Base-by-base conservation (phyloP, 192 early-diverging fungal species). In the Thamnidium elegans region DNA sequence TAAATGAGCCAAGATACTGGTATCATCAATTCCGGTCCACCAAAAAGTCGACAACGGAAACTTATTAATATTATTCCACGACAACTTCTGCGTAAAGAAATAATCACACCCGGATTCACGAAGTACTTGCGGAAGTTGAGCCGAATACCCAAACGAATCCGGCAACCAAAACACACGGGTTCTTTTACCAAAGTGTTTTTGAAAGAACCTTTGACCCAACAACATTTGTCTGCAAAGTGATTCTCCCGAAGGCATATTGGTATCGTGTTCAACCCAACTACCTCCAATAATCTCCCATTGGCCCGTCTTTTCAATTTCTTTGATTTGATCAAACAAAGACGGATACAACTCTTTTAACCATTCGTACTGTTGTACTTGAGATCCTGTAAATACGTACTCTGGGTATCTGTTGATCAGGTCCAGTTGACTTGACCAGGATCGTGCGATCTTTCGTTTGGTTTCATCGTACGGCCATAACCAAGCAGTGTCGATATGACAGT, bases 51-150 rank as follows among this genome's bases (percentile, higher is more conserved):
- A 94, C 65, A 98, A 87, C 10, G 97, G 97, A 72, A 99, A 98
- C 81, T 71, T 93, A 81, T 99, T 99, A 76, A 99, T 97, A 71
- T 95, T 97, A 81, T 99, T 99, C 97, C 97, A 99, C n/a, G 93
- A 95, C 52, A 99, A 79, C 72, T 99, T 99, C 67, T 99, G 97
- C 6, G 97, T 99, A 76, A 98, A 99, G 68, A 99, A 99, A 74
- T 96, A 99, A 74, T 94, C 75, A 50, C 92, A 78, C n/a, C 86
- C 93, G 0, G 93, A 72, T 53, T 83, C 81, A 26, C 82, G 74
- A 26, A 96, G 79, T 42, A 99, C 94, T 81, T 99, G 97, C 8
- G 97, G 97, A 39, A 99, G 67, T 71, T 91, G 92, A 32, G 87
- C 88, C 62, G 92, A 90, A 72, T 97, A 97, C 17, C 95, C 95